Evolutionary conservation across 2,329 filamentous ascomycete genomes (phyloP).

Genomic region (Parastagonospora nodorum): DNA sequence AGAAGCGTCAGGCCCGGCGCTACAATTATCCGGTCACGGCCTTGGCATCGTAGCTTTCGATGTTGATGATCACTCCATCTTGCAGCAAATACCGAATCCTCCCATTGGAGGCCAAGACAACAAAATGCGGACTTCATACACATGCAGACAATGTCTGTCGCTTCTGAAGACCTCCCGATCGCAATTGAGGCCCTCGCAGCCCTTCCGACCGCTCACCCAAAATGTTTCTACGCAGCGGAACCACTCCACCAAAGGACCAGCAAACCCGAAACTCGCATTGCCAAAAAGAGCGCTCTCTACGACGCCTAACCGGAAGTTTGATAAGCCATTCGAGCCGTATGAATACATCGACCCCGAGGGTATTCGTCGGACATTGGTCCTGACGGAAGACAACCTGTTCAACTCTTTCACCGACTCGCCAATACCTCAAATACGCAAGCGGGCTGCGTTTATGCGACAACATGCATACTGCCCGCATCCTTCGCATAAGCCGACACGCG

Average conservation of each 20-base stretch:
- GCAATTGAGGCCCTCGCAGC: slow-evolving; percentile 29
- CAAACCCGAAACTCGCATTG: slow-evolving; percentile 28
- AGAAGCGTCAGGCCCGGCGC: neutral
- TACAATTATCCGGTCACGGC: neutral
- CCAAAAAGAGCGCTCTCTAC: slow-evolving; percentile 37
- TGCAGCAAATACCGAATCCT: neutral
- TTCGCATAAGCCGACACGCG: slow-evolving; percentile 76
- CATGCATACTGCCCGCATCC: slow-evolving; percentile 94
- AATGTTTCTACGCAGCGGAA: slow-evolving; percentile 28
- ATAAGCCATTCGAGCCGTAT: slow-evolving; percentile 39
- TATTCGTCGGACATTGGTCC: slow-evolving; percentile 47
- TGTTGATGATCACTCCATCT: neutral
- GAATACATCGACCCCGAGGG: slow-evolving; percentile 45
- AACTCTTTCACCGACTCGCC: slow-evolving; percentile 90
- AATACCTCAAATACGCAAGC: slow-evolving; percentile 81
- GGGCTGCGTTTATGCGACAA: slow-evolving; percentile 88
- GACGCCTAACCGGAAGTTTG: slow-evolving; percentile 32
- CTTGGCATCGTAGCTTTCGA: neutral
- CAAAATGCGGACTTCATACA: slow-evolving; percentile 48
- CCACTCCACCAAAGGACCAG: slow-evolving; percentile 41
- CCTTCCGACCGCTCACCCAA: slow-evolving; percentile 30
- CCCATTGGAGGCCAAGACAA: neutral
- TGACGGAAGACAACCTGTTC: slow-evolving; percentile 83
- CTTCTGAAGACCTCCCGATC: slow-evolving; percentile 36
- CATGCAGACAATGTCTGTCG: slow-evolving; percentile 48